phyloP scores from a whole-genome alignment of 2,329 filamentous ascomycete species.

The Aspergillus carbonarius region DNA sequence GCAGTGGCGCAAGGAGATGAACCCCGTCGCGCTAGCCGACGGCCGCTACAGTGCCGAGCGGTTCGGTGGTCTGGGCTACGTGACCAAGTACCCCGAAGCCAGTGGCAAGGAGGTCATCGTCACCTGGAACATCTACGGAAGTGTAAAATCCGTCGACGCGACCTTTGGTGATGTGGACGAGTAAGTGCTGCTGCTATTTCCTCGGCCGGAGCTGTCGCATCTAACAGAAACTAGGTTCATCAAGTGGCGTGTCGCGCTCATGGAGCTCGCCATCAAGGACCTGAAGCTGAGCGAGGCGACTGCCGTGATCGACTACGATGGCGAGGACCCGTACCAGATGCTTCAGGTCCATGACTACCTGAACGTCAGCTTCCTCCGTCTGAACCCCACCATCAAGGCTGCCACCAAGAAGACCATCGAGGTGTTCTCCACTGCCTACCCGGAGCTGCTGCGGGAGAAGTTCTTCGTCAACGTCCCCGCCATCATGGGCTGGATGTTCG shows the following conservation, averaged over 20 bases:
- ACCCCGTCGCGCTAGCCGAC: slow-evolving; percentile 66
- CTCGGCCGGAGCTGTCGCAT: neutral
- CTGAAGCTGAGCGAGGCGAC: slow-evolving; percentile 70
- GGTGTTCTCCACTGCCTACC: slow-evolving; percentile 78
- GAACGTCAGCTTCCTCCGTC: slow-evolving; percentile 79
- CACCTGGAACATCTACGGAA: slow-evolving; percentile 92
- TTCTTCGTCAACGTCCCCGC: slow-evolving; percentile 94
- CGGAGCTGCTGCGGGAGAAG: slow-evolving; percentile 84
- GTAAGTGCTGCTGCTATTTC: slow-evolving; percentile 53
- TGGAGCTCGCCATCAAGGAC: slow-evolving; percentile 79
- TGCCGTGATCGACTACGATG: slow-evolving; percentile 62
- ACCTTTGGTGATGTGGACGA: slow-evolving; percentile 81
- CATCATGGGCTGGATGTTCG: slow-evolving; percentile 86
- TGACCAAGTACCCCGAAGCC: slow-evolving; percentile 66
- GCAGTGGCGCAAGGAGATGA: slow-evolving; percentile 75
- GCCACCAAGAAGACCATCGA: slow-evolving; percentile 79
- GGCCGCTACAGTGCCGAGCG: slow-evolving; percentile 64
- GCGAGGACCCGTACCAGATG: slow-evolving; percentile 81
- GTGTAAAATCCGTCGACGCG: slow-evolving; percentile 73
- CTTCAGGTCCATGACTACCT: slow-evolving; percentile 93
- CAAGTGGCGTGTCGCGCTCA: slow-evolving; percentile 83
- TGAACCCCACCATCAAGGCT: slow-evolving; percentile 72
- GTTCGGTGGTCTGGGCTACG: slow-evolving; percentile 77
- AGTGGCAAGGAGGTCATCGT: slow-evolving; percentile 61
- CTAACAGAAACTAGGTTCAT: slow-evolving; percentile 64